Conservation (phyloP, 768 basidiomycete species). For the Pisolithus albus region DNA sequence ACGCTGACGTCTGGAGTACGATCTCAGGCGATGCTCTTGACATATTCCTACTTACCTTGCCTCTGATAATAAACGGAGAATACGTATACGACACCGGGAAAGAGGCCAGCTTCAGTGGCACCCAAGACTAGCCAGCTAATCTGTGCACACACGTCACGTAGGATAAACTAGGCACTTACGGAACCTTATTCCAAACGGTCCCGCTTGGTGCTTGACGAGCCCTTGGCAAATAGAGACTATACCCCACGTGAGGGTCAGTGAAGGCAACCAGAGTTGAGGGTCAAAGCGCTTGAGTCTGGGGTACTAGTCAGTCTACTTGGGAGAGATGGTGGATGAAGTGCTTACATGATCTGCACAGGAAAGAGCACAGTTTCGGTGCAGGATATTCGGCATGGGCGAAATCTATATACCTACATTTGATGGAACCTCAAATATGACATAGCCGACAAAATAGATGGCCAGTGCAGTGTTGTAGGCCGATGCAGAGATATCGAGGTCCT, state of each 20-base stretch:
- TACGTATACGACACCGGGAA: conserved; percentile 51
- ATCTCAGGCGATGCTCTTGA: neutral
- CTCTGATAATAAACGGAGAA: conserved; percentile 55
- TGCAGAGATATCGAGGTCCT: conserved; percentile 44
- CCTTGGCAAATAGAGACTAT: conserved; percentile 49
- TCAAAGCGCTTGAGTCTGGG: conserved; percentile 46
- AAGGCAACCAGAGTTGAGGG: conserved; percentile 28
- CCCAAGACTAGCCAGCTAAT: conserved; percentile 40
- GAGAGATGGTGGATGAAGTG: neutral
- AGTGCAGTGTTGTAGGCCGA: conserved; percentile 52
- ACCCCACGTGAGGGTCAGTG: conserved; percentile 36
- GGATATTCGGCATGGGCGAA: neutral
- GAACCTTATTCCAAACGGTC: conserved; percentile 49
- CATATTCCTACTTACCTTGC: conserved; percentile 13
- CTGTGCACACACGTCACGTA: neutral
- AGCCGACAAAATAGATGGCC: conserved; percentile 55
- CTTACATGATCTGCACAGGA: conserved; percentile 21
- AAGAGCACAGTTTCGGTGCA: neutral
- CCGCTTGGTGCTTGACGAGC: conserved; percentile 45
- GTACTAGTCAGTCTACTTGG: neutral
- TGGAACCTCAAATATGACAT: conserved; percentile 55
- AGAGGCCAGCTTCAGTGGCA: conserved; percentile 51
- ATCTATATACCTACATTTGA: conserved; percentile 36
- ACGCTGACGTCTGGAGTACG: conserved; percentile 40
- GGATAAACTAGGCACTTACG: conserved; percentile 27